These are phyloP conservation scores for Aspergillus novofumigatus DNA, from an alignment of 2,329 filamentous ascomycete species.

Conservation along the genomic window DNA sequence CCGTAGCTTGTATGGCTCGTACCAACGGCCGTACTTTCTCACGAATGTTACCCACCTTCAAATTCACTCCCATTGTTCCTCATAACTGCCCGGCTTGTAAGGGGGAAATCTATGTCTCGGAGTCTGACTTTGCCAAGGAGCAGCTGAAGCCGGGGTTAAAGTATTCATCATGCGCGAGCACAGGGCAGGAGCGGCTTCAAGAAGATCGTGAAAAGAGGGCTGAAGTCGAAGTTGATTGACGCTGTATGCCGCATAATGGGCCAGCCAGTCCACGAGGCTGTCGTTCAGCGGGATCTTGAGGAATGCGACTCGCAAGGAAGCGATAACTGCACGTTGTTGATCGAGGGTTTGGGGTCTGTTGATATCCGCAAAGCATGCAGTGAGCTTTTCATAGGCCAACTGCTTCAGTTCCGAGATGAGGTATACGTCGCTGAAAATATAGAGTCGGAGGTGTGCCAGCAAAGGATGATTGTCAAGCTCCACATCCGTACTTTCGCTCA, in stretches of 20 bases:
- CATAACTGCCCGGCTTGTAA: neutral
- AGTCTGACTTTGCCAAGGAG: neutral
- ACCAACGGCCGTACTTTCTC: neutral
- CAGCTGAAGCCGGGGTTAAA: neutral
- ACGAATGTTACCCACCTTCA: neutral
- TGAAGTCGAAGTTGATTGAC: neutral
- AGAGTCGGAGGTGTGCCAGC: conserved; percentile 2
- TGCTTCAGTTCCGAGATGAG: conserved; percentile 2
- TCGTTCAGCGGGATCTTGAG: neutral
- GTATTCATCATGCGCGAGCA: conserved; percentile 6
- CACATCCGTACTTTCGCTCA: neutral
- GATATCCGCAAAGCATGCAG: neutral
- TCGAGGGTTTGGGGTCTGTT: neutral
- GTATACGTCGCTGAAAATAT: conserved; percentile 9
- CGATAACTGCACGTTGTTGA: conserved; percentile 1
- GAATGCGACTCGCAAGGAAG: neutral
- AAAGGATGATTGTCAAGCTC: conserved; percentile 1
- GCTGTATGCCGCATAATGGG: conserved; percentile 5
- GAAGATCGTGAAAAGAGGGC: conserved; percentile 5
- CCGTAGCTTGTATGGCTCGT: too few relatives aligned
- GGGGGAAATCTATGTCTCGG: neutral
- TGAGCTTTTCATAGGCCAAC: conserved; percentile 4
- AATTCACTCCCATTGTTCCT: neutral
- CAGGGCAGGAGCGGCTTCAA: conserved; percentile 3
- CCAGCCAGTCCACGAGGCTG: conserved; percentile 5